phyloP scores from a whole-genome alignment of 306 rosid species.

The Vigna nakashimae region DNA sequence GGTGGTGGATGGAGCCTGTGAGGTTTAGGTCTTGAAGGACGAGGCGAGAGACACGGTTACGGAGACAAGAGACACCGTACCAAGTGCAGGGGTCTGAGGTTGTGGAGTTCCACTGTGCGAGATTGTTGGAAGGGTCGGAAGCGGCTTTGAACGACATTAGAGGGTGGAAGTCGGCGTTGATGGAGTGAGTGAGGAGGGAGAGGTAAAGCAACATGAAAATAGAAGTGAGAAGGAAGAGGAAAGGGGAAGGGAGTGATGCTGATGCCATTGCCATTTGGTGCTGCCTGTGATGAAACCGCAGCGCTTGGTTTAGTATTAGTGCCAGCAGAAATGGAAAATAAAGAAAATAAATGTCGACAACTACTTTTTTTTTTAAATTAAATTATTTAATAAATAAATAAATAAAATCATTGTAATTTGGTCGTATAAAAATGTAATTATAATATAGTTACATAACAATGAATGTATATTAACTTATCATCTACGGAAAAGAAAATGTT shows the following conservation, averaged over 20 bases:
- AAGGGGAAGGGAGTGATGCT: not conserved
- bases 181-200: conserved; percentile 17
- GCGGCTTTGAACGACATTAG: conserved; percentile 65
- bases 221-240: not conserved
- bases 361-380: too few relatives aligned
- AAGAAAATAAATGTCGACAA: too few relatives aligned
- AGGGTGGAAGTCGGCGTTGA: conserved; percentile 54
- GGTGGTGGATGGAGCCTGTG: conserved; percentile 56
- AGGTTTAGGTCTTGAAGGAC: conserved; percentile 74
- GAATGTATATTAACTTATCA: too few relatives aligned
- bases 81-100: conserved; percentile 64
- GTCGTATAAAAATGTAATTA: too few relatives aligned
- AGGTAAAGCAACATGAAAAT: conserved; percentile 30
- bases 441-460: too few relatives aligned
- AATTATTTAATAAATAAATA: too few relatives aligned
- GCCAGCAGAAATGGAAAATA: not conserved
- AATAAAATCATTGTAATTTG: too few relatives aligned
- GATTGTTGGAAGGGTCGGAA: conserved; percentile 60
- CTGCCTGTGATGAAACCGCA: not conserved
- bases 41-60: conserved; percentile 67
- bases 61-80: conserved; percentile 68
- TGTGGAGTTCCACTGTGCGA: conserved; percentile 69
- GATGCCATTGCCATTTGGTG: conserved; percentile 50
- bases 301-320: not conserved
- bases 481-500: too few relatives aligned